phyloP scores from a whole-genome alignment of 345 rosid genomes.

The Salix exigua region DNA sequence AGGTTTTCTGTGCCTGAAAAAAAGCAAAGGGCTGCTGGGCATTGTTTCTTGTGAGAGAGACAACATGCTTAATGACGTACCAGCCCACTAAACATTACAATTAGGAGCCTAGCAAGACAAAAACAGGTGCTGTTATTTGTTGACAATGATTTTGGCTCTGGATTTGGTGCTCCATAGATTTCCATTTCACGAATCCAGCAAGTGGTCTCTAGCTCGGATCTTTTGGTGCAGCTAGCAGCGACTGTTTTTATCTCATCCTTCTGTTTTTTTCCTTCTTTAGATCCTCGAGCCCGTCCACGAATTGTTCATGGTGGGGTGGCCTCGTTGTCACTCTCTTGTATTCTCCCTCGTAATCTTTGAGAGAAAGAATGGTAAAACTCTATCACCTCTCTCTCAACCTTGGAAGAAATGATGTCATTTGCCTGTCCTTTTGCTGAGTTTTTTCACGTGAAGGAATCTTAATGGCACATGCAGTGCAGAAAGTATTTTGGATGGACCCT shows the following conservation, averaged over 20 bases:
- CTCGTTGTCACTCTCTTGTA: not conserved
- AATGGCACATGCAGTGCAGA: not conserved
- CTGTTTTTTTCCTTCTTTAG: too few species aligned
- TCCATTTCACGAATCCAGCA: not conserved
- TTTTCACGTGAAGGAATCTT: not conserved
- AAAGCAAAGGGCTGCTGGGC: not conserved
- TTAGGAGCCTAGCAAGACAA: not conserved
- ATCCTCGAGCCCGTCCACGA: not conserved
- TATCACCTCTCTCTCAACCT: not conserved
- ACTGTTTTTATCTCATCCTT: not conserved
- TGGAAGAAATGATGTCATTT: not conserved
- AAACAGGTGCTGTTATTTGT: not conserved
- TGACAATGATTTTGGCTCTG: not conserved
- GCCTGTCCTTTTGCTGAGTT: not conserved
- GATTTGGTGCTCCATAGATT: not conserved
- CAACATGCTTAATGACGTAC: not conserved
- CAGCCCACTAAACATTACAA: not conserved
- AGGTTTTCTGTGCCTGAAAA: too few species aligned
- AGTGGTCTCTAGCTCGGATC: not conserved
- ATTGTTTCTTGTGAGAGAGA: not conserved
- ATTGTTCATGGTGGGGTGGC: not conserved
- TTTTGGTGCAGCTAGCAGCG: not conserved
- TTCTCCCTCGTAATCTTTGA: not conserved
- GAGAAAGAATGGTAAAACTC: not conserved
- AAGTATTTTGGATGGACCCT: not conserved